Base-by-base conservation (phyloP, 1,139 yeast genomes). In the Candida pseudoviswanathii region DNA sequence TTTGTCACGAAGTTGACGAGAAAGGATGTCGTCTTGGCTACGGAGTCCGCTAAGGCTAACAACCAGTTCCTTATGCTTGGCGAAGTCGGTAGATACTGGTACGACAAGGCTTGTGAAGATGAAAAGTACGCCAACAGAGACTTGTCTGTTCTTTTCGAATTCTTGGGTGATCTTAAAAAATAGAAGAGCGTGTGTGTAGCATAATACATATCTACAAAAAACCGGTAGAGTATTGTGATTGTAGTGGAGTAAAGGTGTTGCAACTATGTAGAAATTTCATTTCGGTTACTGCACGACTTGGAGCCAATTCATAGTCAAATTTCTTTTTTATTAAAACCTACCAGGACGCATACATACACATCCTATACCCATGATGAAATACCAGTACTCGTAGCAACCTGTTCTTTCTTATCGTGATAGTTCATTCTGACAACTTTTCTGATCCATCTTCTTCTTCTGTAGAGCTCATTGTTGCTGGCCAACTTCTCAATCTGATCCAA, bases 391-490 rank as follows among this genome's bases (percentile, higher is more conserved):
- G 40, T 40, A 22, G 36, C 34, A 34, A 45, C 22, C 24, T 33
- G 43, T 42, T 48, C 51, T 39, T 48, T 46, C 36, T 32, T 24
- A 41, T 50, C 52, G 37, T 47, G 40, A 44, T 51, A 49, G 26
- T 46, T 49, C 45, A 47, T 51, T 11, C 56, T 22, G 24, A 41
- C 36, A 22, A 54, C 56, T 29, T 49, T 44, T 33, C 58, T 38
- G 1, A 74, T 65, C 86, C 86, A 81, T 61, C 85, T 70, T 58
- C 86, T 70, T 60, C 86, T 70, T 57, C 86, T 67, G 58, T 68
- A 79, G 10, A 61, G 50, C 36, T 60, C 61, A 10, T 36, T 37
- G 10, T 30, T 43, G 24, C 26, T 25, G 7, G 41, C 16, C 26
- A 43, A 34, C 27, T 43, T 43, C 9, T 43, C 45, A 34, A 43